Base-by-base conservation (phyloP, 495 filamentous ascomycete species). In the Lophiostoma macrostomum region DNA sequence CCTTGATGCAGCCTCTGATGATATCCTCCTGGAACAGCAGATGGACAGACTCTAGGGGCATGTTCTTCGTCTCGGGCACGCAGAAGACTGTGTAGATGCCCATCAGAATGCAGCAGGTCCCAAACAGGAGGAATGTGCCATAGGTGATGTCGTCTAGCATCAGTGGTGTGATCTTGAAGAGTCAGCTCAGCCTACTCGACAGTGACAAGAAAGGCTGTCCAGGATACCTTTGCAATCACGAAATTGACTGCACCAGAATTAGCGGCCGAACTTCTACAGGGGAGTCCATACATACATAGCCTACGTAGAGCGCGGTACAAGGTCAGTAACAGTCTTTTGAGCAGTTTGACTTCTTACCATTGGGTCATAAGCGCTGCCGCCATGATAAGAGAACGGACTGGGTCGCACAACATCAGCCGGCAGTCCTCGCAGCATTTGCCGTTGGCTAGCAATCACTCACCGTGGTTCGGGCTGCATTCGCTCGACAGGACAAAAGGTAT, bases 291-390 rank as follows among this genome's bases (percentile, higher is more conserved):
- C n/a, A n/a, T n/a, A n/a, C n/a, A n/a, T n/a, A n/a, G n/a, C n/a
- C n/a, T n/a, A n/a, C n/a, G n/a, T n/a, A n/a, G n/a, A n/a, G n/a
- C n/a, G n/a, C n/a, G n/a, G n/a, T n/a, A n/a, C n/a, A n/a, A n/a
- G n/a, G n/a, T n/a, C n/a, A n/a, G n/a, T n/a, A n/a, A n/a, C n/a
- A n/a, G n/a, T n/a, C n/a, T n/a, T n/a, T n/a, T n/a, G n/a, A n/a
- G n/a, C n/a, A n/a, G n/a, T n/a, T n/a, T n/a, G n/a, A n/a, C n/a
- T n/a, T n/a, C n/a, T n/a, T n/a, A 53, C 76, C 76, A 79, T 62
- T 79, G 76, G 3, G 83, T 87, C 16, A 86, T 81, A 84, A 85
- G 47, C 86, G 88, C 87, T 13, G 43, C 32, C n/a, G 58, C 58
- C 58, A 56, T 62, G 47, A 61, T 47, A 35, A 60, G 50, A 18